Conservation (phyloP, 1,139 yeast species). For the Yamadazyma conglobata region DNA sequence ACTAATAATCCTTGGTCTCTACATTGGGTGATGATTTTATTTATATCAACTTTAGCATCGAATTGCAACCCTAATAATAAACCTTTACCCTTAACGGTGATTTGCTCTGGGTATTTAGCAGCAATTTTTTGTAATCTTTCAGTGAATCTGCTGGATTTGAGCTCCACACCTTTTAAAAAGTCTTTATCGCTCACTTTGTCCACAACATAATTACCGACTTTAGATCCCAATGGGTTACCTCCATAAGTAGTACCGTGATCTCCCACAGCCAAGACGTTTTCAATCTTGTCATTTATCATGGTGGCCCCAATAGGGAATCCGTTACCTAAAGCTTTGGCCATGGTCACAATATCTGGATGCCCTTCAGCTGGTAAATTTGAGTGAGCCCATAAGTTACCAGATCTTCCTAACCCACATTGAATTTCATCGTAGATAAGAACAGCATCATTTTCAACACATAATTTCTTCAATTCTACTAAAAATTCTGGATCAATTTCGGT, state of each 20-base stretch:
- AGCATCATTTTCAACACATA: conserved; percentile 70
- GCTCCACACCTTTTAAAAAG: conserved; percentile 57
- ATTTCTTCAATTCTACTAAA: conserved; percentile 57
- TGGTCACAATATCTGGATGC: conserved; percentile 89
- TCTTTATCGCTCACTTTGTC: conserved; percentile 58
- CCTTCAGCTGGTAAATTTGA: conserved; percentile 66
- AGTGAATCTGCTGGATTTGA: conserved; percentile 54
- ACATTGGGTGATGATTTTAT: conserved; percentile 62
- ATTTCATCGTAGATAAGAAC: conserved; percentile 89
- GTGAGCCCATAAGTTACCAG: conserved; percentile 95
- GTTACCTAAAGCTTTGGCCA: conserved; percentile 95
- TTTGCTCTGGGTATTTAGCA: conserved; percentile 55
- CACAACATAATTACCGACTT: conserved; percentile 75
- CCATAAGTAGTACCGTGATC: conserved; percentile 99
- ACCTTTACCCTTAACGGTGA: conserved; percentile 82
- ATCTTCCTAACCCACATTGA: conserved; percentile 93
- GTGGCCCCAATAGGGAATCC: conserved; percentile 99
- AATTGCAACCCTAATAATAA: conserved; percentile 82
- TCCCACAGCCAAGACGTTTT: conserved; percentile 70
- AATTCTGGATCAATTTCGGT: conserved; percentile 64
- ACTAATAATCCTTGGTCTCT: conserved; percentile 77
- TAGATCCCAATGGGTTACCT: conserved; percentile 90
- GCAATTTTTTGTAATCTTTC: conserved; percentile 51
- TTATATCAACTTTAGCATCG: conserved; percentile 51
- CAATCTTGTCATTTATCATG: conserved; percentile 77